These are phyloP conservation scores for Sugiyamaella neomexicana DNA, from an alignment of 1,139 yeast species.

Conservation along the genomic window DNA sequence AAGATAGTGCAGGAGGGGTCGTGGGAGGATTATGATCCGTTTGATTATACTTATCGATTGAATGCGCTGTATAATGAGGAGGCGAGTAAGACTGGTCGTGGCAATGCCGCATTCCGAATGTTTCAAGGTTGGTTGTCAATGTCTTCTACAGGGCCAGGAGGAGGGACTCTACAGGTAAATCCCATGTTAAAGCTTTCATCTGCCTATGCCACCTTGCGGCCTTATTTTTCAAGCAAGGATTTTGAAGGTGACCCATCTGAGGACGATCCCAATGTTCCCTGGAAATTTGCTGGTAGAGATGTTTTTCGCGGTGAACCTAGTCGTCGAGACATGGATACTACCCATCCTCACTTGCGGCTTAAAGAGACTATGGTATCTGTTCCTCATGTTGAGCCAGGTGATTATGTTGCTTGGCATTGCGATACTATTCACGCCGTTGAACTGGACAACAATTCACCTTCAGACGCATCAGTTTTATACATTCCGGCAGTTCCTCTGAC, in stretches of 20 bases:
- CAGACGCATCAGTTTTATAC: slow-evolving; percentile 46
- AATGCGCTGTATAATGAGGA: slow-evolving; percentile 34
- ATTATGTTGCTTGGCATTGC: slow-evolving; percentile 53
- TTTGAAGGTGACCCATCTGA: slow-evolving; percentile 23
- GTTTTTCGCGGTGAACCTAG: slow-evolving; percentile 22
- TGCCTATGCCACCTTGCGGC: slow-evolving; percentile 48
- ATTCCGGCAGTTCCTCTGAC: slow-evolving; percentile 42
- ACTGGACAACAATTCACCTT: slow-evolving; percentile 42
- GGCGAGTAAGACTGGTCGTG: slow-evolving; percentile 17
- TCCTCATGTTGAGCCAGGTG: slow-evolving; percentile 38
- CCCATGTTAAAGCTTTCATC: slow-evolving; percentile 44
- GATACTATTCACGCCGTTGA: slow-evolving; percentile 53
- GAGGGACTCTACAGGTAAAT: slow-evolving; percentile 48
- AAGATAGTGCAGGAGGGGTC: slow-evolving; percentile 39
- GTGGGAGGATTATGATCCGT: slow-evolving; percentile 53
- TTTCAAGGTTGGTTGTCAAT: slow-evolving; percentile 54
- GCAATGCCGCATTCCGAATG: slow-evolving; percentile 42
- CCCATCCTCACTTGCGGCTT: slow-evolving; percentile 35
- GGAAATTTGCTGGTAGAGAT: slow-evolving; percentile 27
- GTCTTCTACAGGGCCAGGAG: slow-evolving; percentile 44
- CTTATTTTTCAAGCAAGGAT: slow-evolving; percentile 44
- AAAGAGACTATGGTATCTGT: slow-evolving; percentile 32
- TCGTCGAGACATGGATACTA: slow-evolving; percentile 19
- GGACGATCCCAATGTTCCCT: slow-evolving; percentile 23
- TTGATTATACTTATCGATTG: slow-evolving; percentile 44